Evolutionary conservation across 2,329 filamentous ascomycete genomes (phyloP).

Genomic region (Colletotrichum orbiculare): DNA sequence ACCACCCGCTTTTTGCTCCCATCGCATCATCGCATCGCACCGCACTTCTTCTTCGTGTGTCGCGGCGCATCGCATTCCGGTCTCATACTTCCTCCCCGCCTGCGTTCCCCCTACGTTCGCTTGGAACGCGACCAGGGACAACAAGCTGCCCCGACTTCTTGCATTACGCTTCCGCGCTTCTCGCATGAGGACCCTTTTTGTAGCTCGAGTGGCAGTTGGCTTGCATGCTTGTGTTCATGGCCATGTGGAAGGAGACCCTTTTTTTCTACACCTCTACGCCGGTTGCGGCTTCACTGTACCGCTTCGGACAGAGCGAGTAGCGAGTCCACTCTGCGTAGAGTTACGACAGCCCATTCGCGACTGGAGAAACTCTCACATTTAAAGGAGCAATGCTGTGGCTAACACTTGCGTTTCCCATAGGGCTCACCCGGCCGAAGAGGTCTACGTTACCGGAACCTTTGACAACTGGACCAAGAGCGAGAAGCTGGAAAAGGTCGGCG

Average conservation of each 20-base stretch:
- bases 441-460: conserved; percentile 96
- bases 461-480: conserved; percentile 93
- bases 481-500: conserved; percentile 80
- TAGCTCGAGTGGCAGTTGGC: conserved; percentile 7
- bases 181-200: not conserved
- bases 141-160: conserved; percentile 3
- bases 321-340: conserved; percentile 6
- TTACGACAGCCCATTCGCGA: not conserved
- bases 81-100: not conserved
- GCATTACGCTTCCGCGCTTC: conserved; percentile 4
- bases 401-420: conserved; percentile 58
- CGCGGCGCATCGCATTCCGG: conserved; percentile 7
- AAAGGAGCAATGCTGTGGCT: conserved; percentile 19
- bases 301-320: conserved; percentile 11
- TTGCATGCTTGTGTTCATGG: conserved; percentile 21
- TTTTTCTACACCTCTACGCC: conserved; percentile 3
- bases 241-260: conserved; percentile 23
- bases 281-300: not conserved
- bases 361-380: conserved; percentile 4
- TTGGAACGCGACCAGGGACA: conserved; percentile 23
- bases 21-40: too few species aligned
- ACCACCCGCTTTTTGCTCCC: conserved; percentile 2
- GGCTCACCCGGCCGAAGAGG: conserved; percentile 85
- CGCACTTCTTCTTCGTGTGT: too few species aligned
- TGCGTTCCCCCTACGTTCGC: not conserved